Conservation (phyloP, 1,284 basidiomycete genomes). For the Veloboletus limbatus region DNA sequence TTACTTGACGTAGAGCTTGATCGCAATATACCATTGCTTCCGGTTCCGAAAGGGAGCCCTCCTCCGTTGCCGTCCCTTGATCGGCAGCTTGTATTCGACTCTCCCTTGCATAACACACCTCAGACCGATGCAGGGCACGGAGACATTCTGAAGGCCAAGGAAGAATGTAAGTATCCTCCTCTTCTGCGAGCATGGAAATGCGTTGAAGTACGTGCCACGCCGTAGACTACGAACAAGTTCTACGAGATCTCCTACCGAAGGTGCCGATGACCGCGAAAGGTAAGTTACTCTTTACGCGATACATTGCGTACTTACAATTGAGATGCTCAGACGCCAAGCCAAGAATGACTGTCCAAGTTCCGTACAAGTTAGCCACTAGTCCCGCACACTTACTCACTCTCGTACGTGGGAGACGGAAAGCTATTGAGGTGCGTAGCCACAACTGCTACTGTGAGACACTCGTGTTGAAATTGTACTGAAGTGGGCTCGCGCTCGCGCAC, state of each 20-base stretch:
- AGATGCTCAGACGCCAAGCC: conserved; percentile 39
- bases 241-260: conserved; percentile 45
- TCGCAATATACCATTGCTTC: conserved; percentile 52
- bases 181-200: neutral
- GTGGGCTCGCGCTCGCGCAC: conserved; percentile 61
- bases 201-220: neutral
- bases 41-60: conserved; percentile 29
- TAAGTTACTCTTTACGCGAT: conserved; percentile 23
- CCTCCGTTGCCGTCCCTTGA: conserved; percentile 31
- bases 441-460: neutral
- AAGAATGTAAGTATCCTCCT: conserved; percentile 22
- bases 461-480: conserved; percentile 28
- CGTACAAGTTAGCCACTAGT: conserved; percentile 53
- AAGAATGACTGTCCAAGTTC: conserved; percentile 37
- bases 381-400: conserved; percentile 46
- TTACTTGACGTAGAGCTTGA: conserved; percentile 71
- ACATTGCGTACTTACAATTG: conserved; percentile 4
- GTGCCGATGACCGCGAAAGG: conserved; percentile 64
- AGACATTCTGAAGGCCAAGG: conserved; percentile 5
- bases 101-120: neutral
- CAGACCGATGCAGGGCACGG: conserved; percentile 1
- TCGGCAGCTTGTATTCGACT: conserved; percentile 11
- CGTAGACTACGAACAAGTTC: conserved; percentile 40
- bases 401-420: conserved; percentile 59
- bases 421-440: conserved; percentile 57